Evolutionary conservation across 2,329 filamentous ascomycete genomes (phyloP), one percentile per base, ranked within the genome.

Genomic region (Alternaria ventricosa): DNA sequence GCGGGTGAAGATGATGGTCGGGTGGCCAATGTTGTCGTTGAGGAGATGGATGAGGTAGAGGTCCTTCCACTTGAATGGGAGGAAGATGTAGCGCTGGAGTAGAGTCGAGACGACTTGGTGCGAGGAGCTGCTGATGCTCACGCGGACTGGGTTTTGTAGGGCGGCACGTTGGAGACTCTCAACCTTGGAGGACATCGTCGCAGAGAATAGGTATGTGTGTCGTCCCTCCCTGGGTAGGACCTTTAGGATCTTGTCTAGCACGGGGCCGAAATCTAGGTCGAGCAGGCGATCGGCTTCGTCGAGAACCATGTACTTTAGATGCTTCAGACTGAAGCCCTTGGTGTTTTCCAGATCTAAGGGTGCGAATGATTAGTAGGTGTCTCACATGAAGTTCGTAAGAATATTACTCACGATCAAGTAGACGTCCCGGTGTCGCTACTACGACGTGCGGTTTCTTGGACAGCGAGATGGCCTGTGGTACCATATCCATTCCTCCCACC

Each of bases 291-390:
- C 95, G 23, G 95, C 95, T 82, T 97, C 95, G 76, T 97, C 95
- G 88, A 98, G 94, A 65, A 97, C 94, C 4, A 98, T 84, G 76
- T 95, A 97, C 75, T 94, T 94, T 41, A 97, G 84, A 5, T 87
- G 86, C 28, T 91, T 88, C 53, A 98, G 83, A 41, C 36, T 41
- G 81, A 99, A 98, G 11, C 96, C 95, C 80, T 97, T 97, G 3
- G 96, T 99, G 81, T 97, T 97, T 78, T 98, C 94, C 9, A 98
- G 84, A 73, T 99, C 96, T n/a, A n/a, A n/a, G n/a, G n/a, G n/a
- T n/a, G n/a, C n/a, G n/a, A n/a, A n/a, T n/a, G n/a, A n/a, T n/a
- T n/a, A n/a, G n/a, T n/a, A n/a, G n/a, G n/a, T n/a, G n/a, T n/a
- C n/a, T n/a, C n/a, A n/a, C n/a, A n/a, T n/a, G n/a, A n/a, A n/a